Percentiles rank a stretch among this genome's conserved stretches.
Evolutionary conservation across 495 filamentous ascomycete species (phyloP).

Genomic region (Pseudevernia furfuracea): DNA sequence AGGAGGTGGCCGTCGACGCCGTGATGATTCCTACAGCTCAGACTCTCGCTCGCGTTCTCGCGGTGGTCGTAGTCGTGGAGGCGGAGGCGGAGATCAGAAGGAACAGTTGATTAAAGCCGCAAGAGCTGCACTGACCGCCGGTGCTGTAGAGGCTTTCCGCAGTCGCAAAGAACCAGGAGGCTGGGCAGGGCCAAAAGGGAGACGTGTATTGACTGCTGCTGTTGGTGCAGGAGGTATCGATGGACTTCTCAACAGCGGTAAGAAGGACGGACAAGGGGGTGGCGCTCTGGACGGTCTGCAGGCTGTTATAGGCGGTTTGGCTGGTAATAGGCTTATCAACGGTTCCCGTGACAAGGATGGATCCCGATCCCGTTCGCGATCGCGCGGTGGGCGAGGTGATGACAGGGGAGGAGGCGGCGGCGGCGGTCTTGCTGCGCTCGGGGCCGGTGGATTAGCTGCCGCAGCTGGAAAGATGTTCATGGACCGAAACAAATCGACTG

Average conservation of each 20-base stretch:
- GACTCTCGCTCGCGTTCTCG: conserved; percentile 44
- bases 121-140: conserved; percentile 76
- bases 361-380: conserved; percentile 44
- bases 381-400: conserved; percentile 37
- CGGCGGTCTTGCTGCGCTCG: conserved; percentile 52
- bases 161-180: conserved; percentile 75
- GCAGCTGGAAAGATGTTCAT: conserved; percentile 73
- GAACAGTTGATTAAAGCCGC: conserved; percentile 72
- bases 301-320: conserved; percentile 77
- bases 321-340: conserved; percentile 72
- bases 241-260: conserved; percentile 51
- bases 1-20: conserved; percentile 43
- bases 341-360: conserved; percentile 59
- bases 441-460: conserved; percentile 66
- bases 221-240: conserved; percentile 78
- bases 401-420: conserved; percentile 36
- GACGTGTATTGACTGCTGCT: conserved; percentile 79
- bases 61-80: conserved; percentile 35
- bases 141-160: conserved; percentile 81
- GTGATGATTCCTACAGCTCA: conserved; percentile 48
- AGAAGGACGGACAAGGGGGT: conserved; percentile 63
- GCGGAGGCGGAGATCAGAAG: conserved; percentile 30
- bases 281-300: conserved; percentile 56
- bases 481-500: conserved; percentile 59
- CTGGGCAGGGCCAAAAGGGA: conserved; percentile 80